phyloP scores from a whole-genome alignment of 2,329 filamentous ascomycete genomes.

The Talaromyces funiculosus region DNA sequence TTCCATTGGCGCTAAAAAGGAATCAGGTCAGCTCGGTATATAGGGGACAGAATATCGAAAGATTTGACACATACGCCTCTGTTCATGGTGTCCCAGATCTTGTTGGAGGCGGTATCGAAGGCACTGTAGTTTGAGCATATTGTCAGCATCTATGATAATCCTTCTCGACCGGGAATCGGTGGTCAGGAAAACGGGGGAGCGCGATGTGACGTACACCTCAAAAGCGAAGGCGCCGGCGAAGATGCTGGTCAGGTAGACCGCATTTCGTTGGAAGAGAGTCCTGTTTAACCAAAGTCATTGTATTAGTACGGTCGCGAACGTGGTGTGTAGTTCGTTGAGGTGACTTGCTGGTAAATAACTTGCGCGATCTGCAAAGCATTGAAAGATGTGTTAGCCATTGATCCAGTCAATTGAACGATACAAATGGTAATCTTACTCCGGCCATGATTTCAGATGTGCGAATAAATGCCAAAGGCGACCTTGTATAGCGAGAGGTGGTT shows the following conservation, averaged over 20 bases:
- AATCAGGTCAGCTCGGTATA: constrained; percentile 15
- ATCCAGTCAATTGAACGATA: background rate
- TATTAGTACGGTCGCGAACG: constrained; percentile 17
- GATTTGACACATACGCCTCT: constrained; percentile 64
- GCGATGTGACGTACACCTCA: constrained; percentile 70
- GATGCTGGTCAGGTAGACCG: constrained; percentile 76
- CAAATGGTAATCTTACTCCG: constrained; percentile 40
- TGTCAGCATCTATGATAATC: constrained; percentile 3
- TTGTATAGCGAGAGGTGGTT: constrained; percentile 11
- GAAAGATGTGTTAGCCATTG: constrained; percentile 24
- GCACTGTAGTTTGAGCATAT: constrained; percentile 50
- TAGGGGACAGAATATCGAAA: background rate
- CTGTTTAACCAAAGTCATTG: constrained; percentile 43
- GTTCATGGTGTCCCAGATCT: constrained; percentile 87
- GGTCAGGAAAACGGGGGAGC: background rate
- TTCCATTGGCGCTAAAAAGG: constrained; percentile 89
- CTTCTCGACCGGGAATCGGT: background rate
- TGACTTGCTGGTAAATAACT: constrained; percentile 57
- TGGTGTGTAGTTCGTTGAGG: constrained; percentile 14
- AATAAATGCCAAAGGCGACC: constrained; percentile 4
- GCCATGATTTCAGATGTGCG: constrained; percentile 47
- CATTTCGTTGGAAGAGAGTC: constrained; percentile 79
- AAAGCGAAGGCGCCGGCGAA: constrained; percentile 85
- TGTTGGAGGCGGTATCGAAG: constrained; percentile 77
- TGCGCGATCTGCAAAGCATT: constrained; percentile 42